Evolutionary conservation across 2,329 filamentous ascomycete species (phyloP).

Genomic region (Aspergillus chevalieri): DNA sequence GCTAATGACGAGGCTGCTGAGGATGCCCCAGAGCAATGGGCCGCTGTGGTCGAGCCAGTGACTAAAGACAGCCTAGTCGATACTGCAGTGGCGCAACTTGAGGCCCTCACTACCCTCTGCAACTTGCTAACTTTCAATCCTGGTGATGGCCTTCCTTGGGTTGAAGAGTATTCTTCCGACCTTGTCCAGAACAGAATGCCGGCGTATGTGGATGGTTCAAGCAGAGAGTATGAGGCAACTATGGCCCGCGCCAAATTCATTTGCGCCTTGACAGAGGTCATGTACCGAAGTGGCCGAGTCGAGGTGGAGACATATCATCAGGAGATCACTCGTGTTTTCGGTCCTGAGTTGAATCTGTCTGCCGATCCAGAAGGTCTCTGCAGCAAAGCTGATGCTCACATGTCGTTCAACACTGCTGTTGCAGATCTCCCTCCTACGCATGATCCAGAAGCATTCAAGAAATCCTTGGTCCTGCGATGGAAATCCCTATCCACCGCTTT

Average conservation of each 20-base stretch:
- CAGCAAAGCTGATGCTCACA: slow-evolving; percentile 52
- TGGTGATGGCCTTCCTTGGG: slow-evolving; percentile 46
- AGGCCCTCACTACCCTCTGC: slow-evolving; percentile 48
- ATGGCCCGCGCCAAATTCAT: slow-evolving; percentile 54
- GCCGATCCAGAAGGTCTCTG: slow-evolving; percentile 46
- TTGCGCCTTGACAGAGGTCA: slow-evolving; percentile 50
- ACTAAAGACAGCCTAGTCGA: slow-evolving; percentile 61
- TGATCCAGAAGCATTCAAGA: slow-evolving; percentile 24
- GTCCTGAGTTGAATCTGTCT: slow-evolving; percentile 34
- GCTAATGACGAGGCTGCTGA: neutral
- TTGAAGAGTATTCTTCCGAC: slow-evolving; percentile 51
- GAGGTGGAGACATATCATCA: slow-evolving; percentile 49
- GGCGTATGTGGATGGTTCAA: slow-evolving; percentile 43
- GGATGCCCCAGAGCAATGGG: slow-evolving; percentile 52
- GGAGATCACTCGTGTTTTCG: slow-evolving; percentile 38
- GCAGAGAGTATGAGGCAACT: slow-evolving; percentile 46
- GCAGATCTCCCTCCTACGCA: slow-evolving; percentile 25
- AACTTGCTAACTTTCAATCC: slow-evolving; percentile 42
- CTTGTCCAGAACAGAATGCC: slow-evolving; percentile 51
- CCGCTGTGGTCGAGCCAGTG: slow-evolving; percentile 60
- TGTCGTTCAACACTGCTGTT: slow-evolving; percentile 48
- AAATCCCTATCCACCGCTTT: slow-evolving; percentile 48
- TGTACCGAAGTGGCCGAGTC: slow-evolving; percentile 48
- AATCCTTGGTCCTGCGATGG: slow-evolving; percentile 42
- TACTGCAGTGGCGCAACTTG: slow-evolving; percentile 60